phyloP scores from a whole-genome alignment of 2,329 filamentous ascomycete genomes.

The Malbranchea zuffiana region DNA sequence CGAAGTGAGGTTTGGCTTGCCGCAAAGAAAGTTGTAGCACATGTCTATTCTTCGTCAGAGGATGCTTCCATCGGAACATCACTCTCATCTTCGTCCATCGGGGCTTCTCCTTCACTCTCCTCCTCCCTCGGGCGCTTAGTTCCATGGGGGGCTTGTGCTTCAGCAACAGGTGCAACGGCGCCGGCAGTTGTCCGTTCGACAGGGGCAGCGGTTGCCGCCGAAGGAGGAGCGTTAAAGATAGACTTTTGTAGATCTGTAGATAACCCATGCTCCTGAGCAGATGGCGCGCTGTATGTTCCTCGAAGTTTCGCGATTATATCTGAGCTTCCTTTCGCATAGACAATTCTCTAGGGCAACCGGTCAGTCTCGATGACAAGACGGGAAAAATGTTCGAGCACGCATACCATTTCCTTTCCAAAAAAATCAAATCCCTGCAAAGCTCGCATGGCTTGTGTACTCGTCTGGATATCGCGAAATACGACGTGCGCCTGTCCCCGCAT shows the following conservation, averaged over 20 bases:
- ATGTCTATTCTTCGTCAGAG: slow-evolving; percentile 57
- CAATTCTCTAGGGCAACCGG: slow-evolving; percentile 56
- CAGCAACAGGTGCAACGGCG: slow-evolving; percentile 39
- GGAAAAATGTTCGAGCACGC: slow-evolving; percentile 25
- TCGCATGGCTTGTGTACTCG: slow-evolving; percentile 89
- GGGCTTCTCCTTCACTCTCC: slow-evolving; percentile 31
- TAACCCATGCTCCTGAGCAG: slow-evolving; percentile 41
- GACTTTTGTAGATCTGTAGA: slow-evolving; percentile 67
- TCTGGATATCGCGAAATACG: slow-evolving; percentile 77
- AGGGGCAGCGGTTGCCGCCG: slow-evolving; percentile 30
- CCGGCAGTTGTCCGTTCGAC: slow-evolving; percentile 41
- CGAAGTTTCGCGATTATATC: slow-evolving; percentile 83
- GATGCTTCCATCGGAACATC: slow-evolving; percentile 60
- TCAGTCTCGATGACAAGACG: neutral
- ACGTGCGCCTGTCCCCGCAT: slow-evolving; percentile 96
- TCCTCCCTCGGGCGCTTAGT: slow-evolving; percentile 62
- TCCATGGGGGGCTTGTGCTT: slow-evolving; percentile 45
- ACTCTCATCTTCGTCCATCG: slow-evolving; percentile 45
- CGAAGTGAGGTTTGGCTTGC: too few species aligned
- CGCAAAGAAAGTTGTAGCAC: neutral
- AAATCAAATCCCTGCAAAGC: slow-evolving; percentile 77
- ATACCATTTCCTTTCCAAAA: slow-evolving; percentile 72
- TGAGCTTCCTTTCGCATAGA: slow-evolving; percentile 83
- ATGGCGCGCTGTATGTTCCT: slow-evolving; percentile 65
- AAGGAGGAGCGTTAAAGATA: slow-evolving; percentile 58